These are phyloP conservation scores for Talaromyces sp. DNA, from an alignment of 2,329 filamentous ascomycete species.

Conservation along the genomic window DNA sequence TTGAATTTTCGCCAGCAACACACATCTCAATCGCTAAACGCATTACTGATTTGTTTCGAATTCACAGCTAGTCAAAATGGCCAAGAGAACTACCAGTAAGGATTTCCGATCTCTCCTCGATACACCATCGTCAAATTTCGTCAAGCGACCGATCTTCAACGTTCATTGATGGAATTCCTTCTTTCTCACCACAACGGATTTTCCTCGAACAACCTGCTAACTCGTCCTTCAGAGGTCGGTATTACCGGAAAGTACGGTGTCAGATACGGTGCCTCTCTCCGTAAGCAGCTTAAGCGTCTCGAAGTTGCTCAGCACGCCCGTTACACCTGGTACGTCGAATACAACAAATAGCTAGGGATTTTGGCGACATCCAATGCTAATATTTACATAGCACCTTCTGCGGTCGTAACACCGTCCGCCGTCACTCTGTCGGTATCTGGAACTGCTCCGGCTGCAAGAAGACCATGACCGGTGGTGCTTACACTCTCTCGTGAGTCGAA, in stretches of 20 bases:
- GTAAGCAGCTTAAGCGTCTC: conserved; percentile 99
- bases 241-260: conserved; percentile 99
- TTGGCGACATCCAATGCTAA: not conserved
- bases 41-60: conserved; percentile 9
- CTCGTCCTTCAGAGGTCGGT: conserved; percentile 68
- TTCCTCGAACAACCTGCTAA: conserved; percentile 20
- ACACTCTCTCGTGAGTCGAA: conserved; percentile 86
- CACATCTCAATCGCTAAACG: not conserved
- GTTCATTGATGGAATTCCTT: not conserved
- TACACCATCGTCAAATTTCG: not conserved
- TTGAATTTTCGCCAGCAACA: not conserved
- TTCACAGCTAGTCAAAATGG: conserved; percentile 18
- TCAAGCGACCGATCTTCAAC: not conserved
- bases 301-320: conserved; percentile 98
- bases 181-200: not conserved
- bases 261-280: conserved; percentile 98
- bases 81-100: conserved; percentile 23
- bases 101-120: conserved; percentile 11
- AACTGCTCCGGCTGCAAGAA: conserved; percentile 94
- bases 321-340: conserved; percentile 62
- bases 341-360: not conserved
- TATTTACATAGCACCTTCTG: conserved; percentile 73
- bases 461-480: conserved; percentile 89
- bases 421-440: conserved; percentile 92
- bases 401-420: conserved; percentile 92